Evolutionary conservation across 2,329 filamentous ascomycete species (phyloP), one percentile per base, ranked within the genome.

Genomic region (Cordyceps javanica): DNA sequence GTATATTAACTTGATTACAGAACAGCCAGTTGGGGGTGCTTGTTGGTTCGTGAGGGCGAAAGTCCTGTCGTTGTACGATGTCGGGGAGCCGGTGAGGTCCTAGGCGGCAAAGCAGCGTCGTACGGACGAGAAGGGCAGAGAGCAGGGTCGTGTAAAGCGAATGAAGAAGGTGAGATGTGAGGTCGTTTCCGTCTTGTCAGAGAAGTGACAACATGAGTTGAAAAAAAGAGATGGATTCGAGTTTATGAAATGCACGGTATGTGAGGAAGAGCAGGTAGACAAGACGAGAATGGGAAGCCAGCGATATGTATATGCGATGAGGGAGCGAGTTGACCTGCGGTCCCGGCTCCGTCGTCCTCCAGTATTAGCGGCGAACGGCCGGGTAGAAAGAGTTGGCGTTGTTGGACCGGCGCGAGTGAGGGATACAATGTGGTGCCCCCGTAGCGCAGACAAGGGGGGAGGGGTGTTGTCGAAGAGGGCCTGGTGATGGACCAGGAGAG

Each of bases 251-350:
- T 50, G 55, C 19, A 51, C 46, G 55, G 41, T 46, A 32, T 41
- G 42, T 38, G 46, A 51, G 38, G 26, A 36, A 51, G 45, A 7
- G 36, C 26, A 51, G 58, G 55, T 57, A 28, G 55, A n/a, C 30
- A 61, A 49, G 39, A 57, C 46, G 39, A 38, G 49, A 58, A 59
- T 48, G 63, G 63, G 60, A 51, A 60, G 57, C 54, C 21, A 54
- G 60, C 55, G 60, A 56, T 63, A 67, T 64, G 64, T 64, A 64
- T 65, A 62, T 64, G 41, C 55, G 16, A 55, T 55, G 53, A 55
- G 42, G 44, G 52, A 36, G 28, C 28, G 32, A 55, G 52, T 55
- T 28, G 42, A 46, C 52, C 48, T 48, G 52, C 41, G 52, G 52
- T 55, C 23, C 42, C 52, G 42, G 52, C 41, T 55, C 41, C 52